Percentiles rank a stretch among this genome's conserved stretches.
phyloP scores from a whole-genome alignment of 73 alveolate species.

The Paramecium octaurelia region DNA sequence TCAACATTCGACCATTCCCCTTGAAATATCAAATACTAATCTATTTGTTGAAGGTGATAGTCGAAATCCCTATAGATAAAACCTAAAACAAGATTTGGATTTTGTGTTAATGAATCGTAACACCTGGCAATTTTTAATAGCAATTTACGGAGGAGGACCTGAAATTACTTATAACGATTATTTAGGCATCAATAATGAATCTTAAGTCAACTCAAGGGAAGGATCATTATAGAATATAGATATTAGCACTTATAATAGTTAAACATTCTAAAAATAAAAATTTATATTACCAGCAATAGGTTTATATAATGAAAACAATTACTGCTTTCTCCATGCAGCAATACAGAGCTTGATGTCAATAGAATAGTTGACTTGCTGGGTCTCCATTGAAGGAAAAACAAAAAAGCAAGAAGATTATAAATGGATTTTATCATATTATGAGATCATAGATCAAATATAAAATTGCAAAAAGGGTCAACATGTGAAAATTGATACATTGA shows the following conservation, averaged over 20 bases:
- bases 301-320: slow-evolving; percentile 32
- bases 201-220: not conserved
- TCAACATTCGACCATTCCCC: not conserved
- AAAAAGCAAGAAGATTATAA: not conserved
- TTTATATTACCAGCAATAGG: slow-evolving; percentile 23
- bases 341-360: not conserved
- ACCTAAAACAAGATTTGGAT: slow-evolving; percentile 30
- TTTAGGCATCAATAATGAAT: not conserved
- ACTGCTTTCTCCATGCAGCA: slow-evolving; percentile 39
- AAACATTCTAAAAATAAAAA: not conserved
- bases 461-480: not conserved
- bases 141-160: slow-evolving; percentile 46
- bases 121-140: not conserved
- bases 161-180: not conserved
- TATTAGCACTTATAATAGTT: not conserved
- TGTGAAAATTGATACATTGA: not conserved
- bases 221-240: not conserved
- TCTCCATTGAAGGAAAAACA: not conserved
- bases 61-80: not conserved
- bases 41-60: not conserved
- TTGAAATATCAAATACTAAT: not conserved
- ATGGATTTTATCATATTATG: not conserved
- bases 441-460: not conserved
- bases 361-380: slow-evolving; percentile 38
- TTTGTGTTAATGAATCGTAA: not conserved